Conservation (phyloP, 2,329 filamentous ascomycete species). For the Paradendryphiella salina region DNA sequence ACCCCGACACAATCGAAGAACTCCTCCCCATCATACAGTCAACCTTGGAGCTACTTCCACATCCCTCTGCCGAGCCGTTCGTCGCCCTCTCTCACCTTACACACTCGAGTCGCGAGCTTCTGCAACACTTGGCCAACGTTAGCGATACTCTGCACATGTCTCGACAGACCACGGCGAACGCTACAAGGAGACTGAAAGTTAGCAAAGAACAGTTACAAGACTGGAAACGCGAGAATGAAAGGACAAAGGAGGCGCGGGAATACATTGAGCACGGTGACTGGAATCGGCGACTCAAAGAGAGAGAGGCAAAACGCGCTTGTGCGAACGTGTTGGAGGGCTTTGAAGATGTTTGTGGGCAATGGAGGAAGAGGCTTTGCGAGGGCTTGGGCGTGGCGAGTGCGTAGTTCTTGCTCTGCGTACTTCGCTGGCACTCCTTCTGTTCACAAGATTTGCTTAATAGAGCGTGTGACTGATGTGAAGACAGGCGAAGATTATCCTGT, state of each 20-base stretch:
- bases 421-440: background rate
- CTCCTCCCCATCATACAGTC: constrained; percentile 69
- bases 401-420: constrained; percentile 18
- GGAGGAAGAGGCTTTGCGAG: constrained; percentile 72
- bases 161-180: constrained; percentile 81
- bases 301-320: constrained; percentile 84
- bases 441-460: background rate
- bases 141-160: constrained; percentile 94
- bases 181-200: constrained; percentile 75
- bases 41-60: constrained; percentile 68
- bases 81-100: constrained; percentile 70
- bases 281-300: constrained; percentile 72
- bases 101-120: constrained; percentile 67
- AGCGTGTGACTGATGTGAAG: background rate
- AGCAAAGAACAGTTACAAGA: constrained; percentile 86
- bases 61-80: constrained; percentile 65
- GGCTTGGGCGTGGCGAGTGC: constrained; percentile 45
- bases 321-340: constrained; percentile 89
- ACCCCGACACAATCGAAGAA: constrained; percentile 67
- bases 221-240: constrained; percentile 79
- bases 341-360: constrained; percentile 83
- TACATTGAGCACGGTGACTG: constrained; percentile 84
- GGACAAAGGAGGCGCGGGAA: constrained; percentile 76
- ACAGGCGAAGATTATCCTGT: background rate
- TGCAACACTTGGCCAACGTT: constrained; percentile 80